Conservation (phyloP, 805 yeast species). For the Yamadazyma phyllophila region DNA sequence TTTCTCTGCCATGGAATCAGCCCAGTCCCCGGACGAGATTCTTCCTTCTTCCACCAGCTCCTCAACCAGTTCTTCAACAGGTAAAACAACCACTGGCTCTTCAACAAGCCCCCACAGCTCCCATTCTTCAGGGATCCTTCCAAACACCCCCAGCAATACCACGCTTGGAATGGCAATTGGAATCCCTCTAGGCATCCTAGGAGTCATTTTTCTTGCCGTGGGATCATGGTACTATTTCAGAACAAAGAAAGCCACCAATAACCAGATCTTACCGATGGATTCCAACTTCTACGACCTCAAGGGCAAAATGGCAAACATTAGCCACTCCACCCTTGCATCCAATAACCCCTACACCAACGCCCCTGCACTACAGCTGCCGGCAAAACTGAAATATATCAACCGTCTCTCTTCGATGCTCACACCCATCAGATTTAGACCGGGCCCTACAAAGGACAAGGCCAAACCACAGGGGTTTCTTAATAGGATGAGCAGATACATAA, state of each 20-base stretch:
- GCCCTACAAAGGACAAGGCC: neutral
- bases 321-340: neutral
- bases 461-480: constrained; percentile 18
- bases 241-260: constrained; percentile 14
- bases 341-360: constrained; percentile 2
- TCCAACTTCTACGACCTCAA: constrained; percentile 11
- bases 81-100: neutral
- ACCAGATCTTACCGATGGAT: constrained; percentile 12
- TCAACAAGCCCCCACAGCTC: neutral
- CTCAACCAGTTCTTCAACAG: neutral
- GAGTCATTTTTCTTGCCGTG: constrained; percentile 19
- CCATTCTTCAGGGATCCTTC: neutral
- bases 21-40: too few relatives aligned
- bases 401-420: constrained; percentile 9
- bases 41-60: neutral
- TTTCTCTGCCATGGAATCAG: neutral
- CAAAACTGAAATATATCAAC: constrained; percentile 1
- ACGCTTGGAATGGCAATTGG: constrained; percentile 34
- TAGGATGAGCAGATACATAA: constrained; percentile 24
- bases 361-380: neutral
- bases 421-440: constrained; percentile 9
- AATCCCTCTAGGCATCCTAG: constrained; percentile 28
- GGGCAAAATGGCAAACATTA: constrained; percentile 3
- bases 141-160: constrained; percentile 1
- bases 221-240: constrained; percentile 22